Base-by-base conservation (phyloP, 1,284 basidiomycete species). In the Thecaphora thlaspeos region DNA sequence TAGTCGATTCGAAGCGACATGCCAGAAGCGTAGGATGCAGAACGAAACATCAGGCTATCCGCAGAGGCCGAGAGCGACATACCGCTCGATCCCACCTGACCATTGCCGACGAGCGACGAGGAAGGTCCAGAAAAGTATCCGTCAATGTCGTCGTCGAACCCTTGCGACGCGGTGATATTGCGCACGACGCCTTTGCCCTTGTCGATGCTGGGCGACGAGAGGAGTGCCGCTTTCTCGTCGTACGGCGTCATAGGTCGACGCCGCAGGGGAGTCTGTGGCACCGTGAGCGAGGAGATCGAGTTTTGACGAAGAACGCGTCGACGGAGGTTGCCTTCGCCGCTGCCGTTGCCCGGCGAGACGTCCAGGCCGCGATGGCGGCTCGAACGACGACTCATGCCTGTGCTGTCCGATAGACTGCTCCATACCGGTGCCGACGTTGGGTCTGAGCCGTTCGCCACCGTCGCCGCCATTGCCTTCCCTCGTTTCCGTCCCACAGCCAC, bases 131-230 rank as follows among this genome's bases (percentile, higher is more conserved):
- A 42, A 48, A 63, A 61, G 51, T 60, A 58, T 7, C 58, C 57
- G 23, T 61, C 57, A 30, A 55, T 38, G 42, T 56, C 54, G n/a
- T 43, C 41, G 47, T 38, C 41, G 32, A 30, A 30, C 18, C n/a
- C 47, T 36, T 40, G 32, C 0, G 10, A 17, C 41, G 46, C 10
- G 26, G 19, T n/a, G 18, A 22, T 22, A 39, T 46, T n/a, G 19
- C 62, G 45, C 1, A 65, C 49, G 9, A 65, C 62, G 5, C 58
- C 62, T 23, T 65, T 65, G 19, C 62, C 62, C 48, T 65, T 65
- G 49, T 65, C 58, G 22, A 55, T 40, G 39, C 55, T 48, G 15
- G 62, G 62, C 32, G 62, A 65, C 2, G 62, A 54, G 9, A 65
- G 49, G 3, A 58, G 62, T 1, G 62, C 62, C 21, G 62, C 62